Conservation (phyloP, 2,329 filamentous ascomycete species). For the Cryphonectria japonica region DNA sequence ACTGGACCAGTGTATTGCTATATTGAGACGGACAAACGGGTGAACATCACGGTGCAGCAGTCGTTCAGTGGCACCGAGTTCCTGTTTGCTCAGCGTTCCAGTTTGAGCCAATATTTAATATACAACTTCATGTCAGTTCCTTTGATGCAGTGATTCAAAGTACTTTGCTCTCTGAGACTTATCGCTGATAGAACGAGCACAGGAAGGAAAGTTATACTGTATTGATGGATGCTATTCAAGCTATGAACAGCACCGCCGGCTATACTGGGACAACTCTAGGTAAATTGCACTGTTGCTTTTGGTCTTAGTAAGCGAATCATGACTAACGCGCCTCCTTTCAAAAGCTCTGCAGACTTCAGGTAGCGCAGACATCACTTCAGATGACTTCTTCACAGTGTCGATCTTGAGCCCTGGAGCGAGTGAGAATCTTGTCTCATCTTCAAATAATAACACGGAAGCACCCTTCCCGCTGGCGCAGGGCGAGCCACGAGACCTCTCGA, state of each 20-base stretch:
- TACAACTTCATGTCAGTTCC: constrained; percentile 24
- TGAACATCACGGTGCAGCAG: constrained; percentile 22
- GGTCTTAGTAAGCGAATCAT: no score
- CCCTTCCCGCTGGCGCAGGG: constrained; percentile 17
- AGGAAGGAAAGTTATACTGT: constrained; percentile 20
- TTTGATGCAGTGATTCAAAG: not conserved
- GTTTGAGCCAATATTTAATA: constrained; percentile 21
- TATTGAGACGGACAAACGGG: constrained; percentile 9
- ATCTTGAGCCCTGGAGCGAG: constrained; percentile 19
- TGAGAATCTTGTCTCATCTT: constrained; percentile 13
- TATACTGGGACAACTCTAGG: constrained; percentile 22
- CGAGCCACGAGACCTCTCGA: constrained; percentile 2
- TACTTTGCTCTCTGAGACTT: no score
- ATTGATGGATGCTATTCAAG: constrained; percentile 13
- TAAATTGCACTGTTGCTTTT: not conserved
- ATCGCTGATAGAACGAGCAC: not conserved
- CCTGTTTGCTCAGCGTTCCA: constrained; percentile 22
- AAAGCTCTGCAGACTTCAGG: constrained; percentile 5
- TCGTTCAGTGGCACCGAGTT: constrained; percentile 27
- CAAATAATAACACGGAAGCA: not conserved
- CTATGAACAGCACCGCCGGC: constrained; percentile 14
- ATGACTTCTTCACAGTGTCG: constrained; percentile 20
- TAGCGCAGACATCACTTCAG: constrained; percentile 14
- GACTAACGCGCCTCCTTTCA: not conserved
- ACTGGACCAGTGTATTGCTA: constrained; percentile 23